Evolutionary conservation across 768 basidiomycete species (phyloP), one percentile per base, ranked within the genome.

Genomic region (Lactarius tabidus): DNA sequence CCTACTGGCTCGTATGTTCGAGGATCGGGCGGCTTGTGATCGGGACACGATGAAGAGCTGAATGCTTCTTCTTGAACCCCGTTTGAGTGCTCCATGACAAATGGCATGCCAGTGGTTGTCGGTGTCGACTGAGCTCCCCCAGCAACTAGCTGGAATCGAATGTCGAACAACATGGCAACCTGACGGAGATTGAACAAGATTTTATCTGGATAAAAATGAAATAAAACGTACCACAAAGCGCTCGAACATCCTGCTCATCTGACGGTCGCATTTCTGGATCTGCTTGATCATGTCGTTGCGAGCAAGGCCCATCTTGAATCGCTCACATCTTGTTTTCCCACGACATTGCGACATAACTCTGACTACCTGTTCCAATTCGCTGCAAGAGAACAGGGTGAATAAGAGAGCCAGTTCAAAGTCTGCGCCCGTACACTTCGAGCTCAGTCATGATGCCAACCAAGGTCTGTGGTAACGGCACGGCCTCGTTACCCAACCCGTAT

Each of bases 171-270:
- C 65, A 66, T 57, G 20, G 65, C 65, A 36, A 56, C 23, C 65
- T 66, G 3, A 38, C 14, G 18, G 18, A 20, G n/a, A 15, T 35
- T 36, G 59, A 6, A 33, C 57, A 6, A 48, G 15, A 54, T 38
- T 5, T n/a, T n/a, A 4, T 33, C 14, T 12, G 20, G 14, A 28
- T n/a, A n/a, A 29, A 64, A 7, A 35, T 51, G 3, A 51, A 10
- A 54, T 38, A 20, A 15, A 6, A 23, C 51, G 53, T 33, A 62
- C 65, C 56, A 43, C 26, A 39, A 66, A 66, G 4, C 65, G 65
- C 3, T 66, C 60, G 28, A 66, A 62, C 31, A 66, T 66, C 48
- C 65, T 43, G 18, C 14, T 33, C 60, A 66, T 66, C 38, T 66
- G 65, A 18, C 60, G 55, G 39, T 66, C 65, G 51, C 65, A 66